Percentiles rank a stretch among this genome's conserved stretches.
Evolutionary conservation across 371 early-diverging fungal species (phyloP).

Genomic region (Batkoa obscura): DNA sequence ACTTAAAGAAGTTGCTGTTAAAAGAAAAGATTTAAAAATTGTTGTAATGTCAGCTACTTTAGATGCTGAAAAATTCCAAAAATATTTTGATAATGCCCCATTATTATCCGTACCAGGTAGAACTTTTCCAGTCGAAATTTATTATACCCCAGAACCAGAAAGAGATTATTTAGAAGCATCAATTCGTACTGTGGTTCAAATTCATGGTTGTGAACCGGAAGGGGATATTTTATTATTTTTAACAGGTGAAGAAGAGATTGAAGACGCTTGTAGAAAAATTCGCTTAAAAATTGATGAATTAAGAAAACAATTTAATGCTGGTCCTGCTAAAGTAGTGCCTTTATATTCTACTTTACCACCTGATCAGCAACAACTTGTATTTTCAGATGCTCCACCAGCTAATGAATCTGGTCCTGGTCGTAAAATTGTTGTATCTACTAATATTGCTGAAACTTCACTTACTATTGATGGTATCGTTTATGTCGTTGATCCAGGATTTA

Average conservation of each 20-base stretch:
- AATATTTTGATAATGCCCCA: conserved; percentile 53
- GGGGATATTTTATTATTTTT: conserved; percentile 91
- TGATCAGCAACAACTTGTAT: conserved; percentile 75
- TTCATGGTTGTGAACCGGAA: conserved; percentile 60
- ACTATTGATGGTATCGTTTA: conserved; percentile 96
- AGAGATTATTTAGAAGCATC: conserved; percentile 85
- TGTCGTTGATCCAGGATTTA: conserved; percentile 94
- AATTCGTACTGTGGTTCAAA: conserved; percentile 70
- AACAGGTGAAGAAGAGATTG: conserved; percentile 90
- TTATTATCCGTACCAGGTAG: conserved; percentile 64
- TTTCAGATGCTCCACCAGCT: conserved; percentile 64
- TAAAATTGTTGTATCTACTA: conserved; percentile 90
- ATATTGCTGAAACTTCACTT: conserved; percentile 97
- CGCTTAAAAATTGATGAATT: conserved; percentile 38
- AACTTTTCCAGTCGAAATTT: conserved; percentile 74
- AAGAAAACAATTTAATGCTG: conserved; percentile 17
- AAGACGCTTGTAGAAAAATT: conserved; percentile 36
- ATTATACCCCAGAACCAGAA: conserved; percentile 61
- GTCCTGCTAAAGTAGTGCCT: conserved; percentile 41
- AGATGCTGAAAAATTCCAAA: conserved; percentile 80
- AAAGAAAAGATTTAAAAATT: conserved; percentile 64
- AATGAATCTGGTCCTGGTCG: conserved; percentile 68
- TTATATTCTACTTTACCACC: conserved; percentile 90
- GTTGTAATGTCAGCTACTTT: conserved; percentile 96
- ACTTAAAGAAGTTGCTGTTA: conserved; percentile 46